These are phyloP conservation scores for Fusarium sp. DNA, from an alignment of 2,329 filamentous ascomycete genomes.

Conservation along the genomic window DNA sequence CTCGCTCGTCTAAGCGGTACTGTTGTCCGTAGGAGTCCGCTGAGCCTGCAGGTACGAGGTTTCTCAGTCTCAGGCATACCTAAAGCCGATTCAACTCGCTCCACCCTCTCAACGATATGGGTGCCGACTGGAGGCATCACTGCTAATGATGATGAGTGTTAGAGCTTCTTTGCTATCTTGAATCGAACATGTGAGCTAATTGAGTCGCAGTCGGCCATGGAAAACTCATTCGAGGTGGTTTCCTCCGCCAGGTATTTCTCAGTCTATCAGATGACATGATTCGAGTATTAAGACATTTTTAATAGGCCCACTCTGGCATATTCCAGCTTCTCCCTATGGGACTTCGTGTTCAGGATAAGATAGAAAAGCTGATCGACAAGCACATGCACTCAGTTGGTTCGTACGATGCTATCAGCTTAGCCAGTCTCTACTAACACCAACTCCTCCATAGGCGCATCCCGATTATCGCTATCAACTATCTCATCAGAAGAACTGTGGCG, in stretches of 20 bases:
- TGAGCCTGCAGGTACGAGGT: constrained; percentile 29
- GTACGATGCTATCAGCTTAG: neutral
- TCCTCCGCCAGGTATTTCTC: constrained; percentile 72
- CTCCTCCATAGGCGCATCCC: constrained; percentile 73
- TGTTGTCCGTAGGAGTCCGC: constrained; percentile 7
- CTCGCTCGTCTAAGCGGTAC: constrained; percentile 21
- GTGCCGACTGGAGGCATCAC: constrained; percentile 78
- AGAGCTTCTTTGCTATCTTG: constrained; percentile 6
- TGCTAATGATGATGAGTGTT: constrained; percentile 65
- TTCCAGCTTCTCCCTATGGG: constrained; percentile 94
- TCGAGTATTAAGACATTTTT: neutral
- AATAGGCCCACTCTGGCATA: constrained; percentile 83
- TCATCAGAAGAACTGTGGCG: constrained; percentile 88
- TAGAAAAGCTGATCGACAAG: constrained; percentile 86
- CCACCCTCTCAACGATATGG: constrained; percentile 78
- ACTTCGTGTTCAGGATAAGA: constrained; percentile 85
- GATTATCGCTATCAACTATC: constrained; percentile 83
- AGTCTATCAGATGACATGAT: neutral
- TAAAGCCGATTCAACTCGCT: constrained; percentile 51
- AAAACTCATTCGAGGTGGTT: constrained; percentile 77
- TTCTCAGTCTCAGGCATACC: constrained; percentile 37
- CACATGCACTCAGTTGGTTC: constrained; percentile 83
- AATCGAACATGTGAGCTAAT: constrained; percentile 29
- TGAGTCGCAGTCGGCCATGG: constrained; percentile 67
- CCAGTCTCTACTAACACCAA: constrained; percentile 10